These are phyloP conservation scores for Phytopythium cucurbitacearum DNA, from an alignment of 352 stramenopile genomes.

Conservation along the genomic window DNA sequence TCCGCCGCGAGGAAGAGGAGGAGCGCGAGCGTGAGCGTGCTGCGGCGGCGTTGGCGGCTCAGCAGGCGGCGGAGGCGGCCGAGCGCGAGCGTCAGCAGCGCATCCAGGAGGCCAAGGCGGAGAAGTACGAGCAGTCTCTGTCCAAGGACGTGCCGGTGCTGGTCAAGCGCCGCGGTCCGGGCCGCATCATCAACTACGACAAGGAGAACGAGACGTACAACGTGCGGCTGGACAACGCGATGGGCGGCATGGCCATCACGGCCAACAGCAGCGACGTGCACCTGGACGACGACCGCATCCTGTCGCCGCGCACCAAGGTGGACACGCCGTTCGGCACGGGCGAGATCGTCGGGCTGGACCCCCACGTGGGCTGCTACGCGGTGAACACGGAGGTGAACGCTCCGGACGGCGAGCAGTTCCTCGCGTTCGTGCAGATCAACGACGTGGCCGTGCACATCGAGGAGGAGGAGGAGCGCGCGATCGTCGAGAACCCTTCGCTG, in stretches of 20 bases:
- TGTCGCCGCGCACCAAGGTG: constrained; percentile 80
- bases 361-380: constrained; percentile 86
- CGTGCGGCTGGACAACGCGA: constrained; percentile 60
- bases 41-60: constrained; percentile 34
- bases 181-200: constrained; percentile 75
- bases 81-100: constrained; percentile 43
- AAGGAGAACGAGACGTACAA: constrained; percentile 74
- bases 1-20: constrained; percentile 14
- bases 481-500: constrained; percentile 74
- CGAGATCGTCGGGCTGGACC: constrained; percentile 79
- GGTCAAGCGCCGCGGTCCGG: constrained; percentile 64
- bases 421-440: constrained; percentile 82
- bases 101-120: constrained; percentile 62
- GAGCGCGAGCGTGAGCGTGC: constrained; percentile 40
- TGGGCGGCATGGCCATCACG: constrained; percentile 65
- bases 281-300: constrained; percentile 80
- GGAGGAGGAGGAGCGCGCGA: constrained; percentile 73
- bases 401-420: constrained; percentile 69
- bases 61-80: constrained; percentile 34
- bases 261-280: constrained; percentile 70
- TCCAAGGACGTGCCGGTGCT: constrained; percentile 85
- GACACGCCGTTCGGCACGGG: constrained; percentile 82
- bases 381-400: constrained; percentile 81
- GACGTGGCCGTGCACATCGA: constrained; percentile 64
- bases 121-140: constrained; percentile 84